Percentiles rank a stretch among this genome's conserved stretches.
Evolutionary conservation across 139 green algal species (phyloP).

Genomic region (Deuterostichococcus epilithicus): DNA sequence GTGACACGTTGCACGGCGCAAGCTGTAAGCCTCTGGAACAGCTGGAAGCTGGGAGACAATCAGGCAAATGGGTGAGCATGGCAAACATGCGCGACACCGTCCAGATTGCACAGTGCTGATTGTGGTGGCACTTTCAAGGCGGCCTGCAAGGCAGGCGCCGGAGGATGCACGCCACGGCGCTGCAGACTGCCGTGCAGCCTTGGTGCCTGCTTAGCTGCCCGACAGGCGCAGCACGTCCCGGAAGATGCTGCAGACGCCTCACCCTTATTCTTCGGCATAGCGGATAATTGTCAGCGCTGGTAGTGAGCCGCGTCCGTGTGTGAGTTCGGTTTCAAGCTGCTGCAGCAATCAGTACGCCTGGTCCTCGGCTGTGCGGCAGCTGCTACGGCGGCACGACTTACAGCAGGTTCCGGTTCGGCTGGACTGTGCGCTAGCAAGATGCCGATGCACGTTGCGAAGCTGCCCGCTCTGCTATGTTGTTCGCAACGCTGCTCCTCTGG

Average conservation of each 20-base stretch:
- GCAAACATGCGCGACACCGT: no score
- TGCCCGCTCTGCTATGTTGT: no score
- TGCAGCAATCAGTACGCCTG: background rate
- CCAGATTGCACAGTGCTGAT: no score
- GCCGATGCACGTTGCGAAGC: no score
- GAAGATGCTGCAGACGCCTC: background rate
- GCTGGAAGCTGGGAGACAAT: background rate
- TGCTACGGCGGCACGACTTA: background rate
- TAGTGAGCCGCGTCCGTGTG: no score
- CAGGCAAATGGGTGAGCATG: background rate
- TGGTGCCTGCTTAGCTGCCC: background rate
- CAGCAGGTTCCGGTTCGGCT: background rate
- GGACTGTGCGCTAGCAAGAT: background rate
- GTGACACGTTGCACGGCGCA: background rate
- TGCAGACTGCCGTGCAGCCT: background rate
- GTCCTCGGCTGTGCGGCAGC: background rate
- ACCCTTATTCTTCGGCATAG: constrained; percentile 63
- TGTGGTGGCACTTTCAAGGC: no score
- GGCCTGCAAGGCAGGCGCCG: background rate
- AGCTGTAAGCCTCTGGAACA: background rate
- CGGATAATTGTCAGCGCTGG: background rate
- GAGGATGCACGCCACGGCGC: no score
- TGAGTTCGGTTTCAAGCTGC: background rate
- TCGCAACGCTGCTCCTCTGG: no score
- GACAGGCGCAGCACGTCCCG: background rate